A percentile compares a stretch with the other conserved stretches of the same genome.
phyloP scores from a whole-genome alignment of 495 filamentous ascomycete genomes.

The Tetracladium marchalianum region DNA sequence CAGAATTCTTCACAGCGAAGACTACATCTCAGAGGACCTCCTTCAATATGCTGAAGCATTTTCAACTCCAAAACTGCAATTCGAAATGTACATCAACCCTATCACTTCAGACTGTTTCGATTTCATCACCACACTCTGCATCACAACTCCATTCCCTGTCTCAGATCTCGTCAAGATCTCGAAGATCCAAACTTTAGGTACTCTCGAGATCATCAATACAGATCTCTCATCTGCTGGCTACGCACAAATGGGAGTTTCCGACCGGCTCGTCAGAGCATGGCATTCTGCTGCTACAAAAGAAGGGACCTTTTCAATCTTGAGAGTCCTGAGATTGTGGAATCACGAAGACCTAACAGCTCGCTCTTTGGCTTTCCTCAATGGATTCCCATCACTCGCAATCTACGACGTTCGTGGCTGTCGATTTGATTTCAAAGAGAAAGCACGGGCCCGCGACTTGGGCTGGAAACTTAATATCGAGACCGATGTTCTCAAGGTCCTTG shows the following conservation, averaged over 20 bases:
- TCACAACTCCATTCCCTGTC: constrained; percentile 8
- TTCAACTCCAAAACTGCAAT: constrained; percentile 1
- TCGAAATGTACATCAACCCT: constrained; percentile 12
- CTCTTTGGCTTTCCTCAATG: constrained; percentile 11
- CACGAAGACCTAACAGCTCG: constrained; percentile 8
- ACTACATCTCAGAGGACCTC: background rate
- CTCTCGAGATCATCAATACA: constrained; percentile 13
- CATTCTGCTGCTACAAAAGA: constrained; percentile 8
- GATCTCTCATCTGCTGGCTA: no score
- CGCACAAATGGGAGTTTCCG: constrained; percentile 1
- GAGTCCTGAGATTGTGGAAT: constrained; percentile 14
- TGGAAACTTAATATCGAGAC: constrained; percentile 6
- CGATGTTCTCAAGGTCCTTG: background rate
- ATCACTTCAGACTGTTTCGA: constrained; percentile 14
- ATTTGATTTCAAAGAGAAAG: background rate
- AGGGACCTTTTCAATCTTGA: constrained; percentile 13
- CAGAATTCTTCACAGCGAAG: constrained; percentile 1
- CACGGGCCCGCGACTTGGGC: background rate
- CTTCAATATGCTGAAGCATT: constrained; percentile 10
- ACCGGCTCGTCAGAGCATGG: constrained; percentile 18
- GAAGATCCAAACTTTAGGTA: constrained; percentile 11
- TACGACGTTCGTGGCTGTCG: constrained; percentile 15
- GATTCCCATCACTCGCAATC: constrained; percentile 14
- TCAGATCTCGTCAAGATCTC: constrained; percentile 17
- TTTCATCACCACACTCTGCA: constrained; percentile 16